Percentiles rank a stretch among this genome's conserved stretches.
Evolutionary conservation across 257 asterid genomes (phyloP).

Genomic region (Forsythia suspensa): DNA sequence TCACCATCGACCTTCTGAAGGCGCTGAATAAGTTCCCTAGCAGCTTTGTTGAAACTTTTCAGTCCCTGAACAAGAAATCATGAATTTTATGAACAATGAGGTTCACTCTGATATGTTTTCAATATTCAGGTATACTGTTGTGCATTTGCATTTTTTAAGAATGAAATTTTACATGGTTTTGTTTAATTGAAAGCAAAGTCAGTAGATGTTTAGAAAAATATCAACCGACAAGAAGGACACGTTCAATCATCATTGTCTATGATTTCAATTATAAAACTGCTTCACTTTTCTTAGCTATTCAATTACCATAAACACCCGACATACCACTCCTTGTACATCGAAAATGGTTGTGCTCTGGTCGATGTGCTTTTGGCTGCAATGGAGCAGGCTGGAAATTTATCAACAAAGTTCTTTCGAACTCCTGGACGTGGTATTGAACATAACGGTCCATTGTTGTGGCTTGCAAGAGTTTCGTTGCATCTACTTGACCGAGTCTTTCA

Average conservation of each 20-base stretch:
- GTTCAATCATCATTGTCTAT: not conserved
- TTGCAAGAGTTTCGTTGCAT: slow-evolving; percentile 80
- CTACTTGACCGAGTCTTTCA: slow-evolving; percentile 84
- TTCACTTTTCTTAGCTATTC: not conserved
- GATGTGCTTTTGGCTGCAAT: slow-evolving; percentile 80
- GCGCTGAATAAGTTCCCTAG: slow-evolving; percentile 86
- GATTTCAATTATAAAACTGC: no score
- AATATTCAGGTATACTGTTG: not conserved
- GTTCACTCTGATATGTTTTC: not conserved
- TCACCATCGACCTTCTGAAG: slow-evolving; percentile 91
- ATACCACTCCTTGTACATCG: slow-evolving; percentile 99
- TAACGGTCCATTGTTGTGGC: slow-evolving; percentile 87
- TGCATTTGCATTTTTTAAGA: not conserved
- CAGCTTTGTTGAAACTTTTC: slow-evolving; percentile 79
- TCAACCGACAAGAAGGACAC: not conserved
- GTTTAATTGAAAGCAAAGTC: not conserved
- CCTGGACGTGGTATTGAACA: slow-evolving; percentile 81
- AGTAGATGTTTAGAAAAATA: not conserved
- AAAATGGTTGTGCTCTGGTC: slow-evolving; percentile 96
- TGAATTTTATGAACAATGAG: not conserved
- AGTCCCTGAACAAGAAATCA: slow-evolving; percentile 58
- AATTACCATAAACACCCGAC: not conserved
- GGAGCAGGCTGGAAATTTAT: slow-evolving; percentile 92
- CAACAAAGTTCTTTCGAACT: slow-evolving; percentile 88
- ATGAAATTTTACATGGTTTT: not conserved